Conservation (phyloP, 345 rosid genomes). For the Boechera retrofracta region DNA sequence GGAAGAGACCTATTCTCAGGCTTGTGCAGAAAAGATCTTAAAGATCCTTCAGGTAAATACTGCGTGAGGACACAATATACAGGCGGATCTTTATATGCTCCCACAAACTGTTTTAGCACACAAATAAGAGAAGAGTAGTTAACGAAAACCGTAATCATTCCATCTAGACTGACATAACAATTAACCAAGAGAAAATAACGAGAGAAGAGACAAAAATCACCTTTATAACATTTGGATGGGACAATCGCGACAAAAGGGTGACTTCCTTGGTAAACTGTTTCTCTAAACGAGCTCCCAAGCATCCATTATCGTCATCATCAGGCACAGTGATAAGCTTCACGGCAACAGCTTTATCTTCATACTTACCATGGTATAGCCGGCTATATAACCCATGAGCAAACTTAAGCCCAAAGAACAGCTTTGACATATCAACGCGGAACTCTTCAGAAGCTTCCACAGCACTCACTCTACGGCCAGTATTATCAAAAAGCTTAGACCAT, state of each 20-base stretch:
- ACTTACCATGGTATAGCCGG: conserved; percentile 89
- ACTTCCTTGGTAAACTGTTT: conserved; percentile 91
- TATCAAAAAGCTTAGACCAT: conserved; percentile 89
- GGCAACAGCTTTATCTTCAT: conserved; percentile 92
- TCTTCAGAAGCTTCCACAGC: conserved; percentile 77
- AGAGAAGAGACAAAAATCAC: conserved; percentile 47
- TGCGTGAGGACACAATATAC: conserved; percentile 72
- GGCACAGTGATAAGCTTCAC: conserved; percentile 89
- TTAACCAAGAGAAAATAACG: not conserved
- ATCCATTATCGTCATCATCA: conserved; percentile 84
- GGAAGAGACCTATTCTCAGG: conserved; percentile 80
- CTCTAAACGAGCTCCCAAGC: conserved; percentile 69
- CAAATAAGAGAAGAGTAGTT: conserved; percentile 31
- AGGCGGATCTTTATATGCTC: conserved; percentile 78
- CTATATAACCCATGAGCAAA: conserved; percentile 97
- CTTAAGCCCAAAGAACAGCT: conserved; percentile 87
- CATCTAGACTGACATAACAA: not conserved
- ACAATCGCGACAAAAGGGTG: conserved; percentile 73
- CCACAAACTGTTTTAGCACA: conserved; percentile 64
- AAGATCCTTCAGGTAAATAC: conserved; percentile 75
- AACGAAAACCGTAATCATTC: conserved; percentile 11
- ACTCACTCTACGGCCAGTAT: conserved; percentile 77
- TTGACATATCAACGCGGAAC: conserved; percentile 71
- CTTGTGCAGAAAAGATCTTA: conserved; percentile 93
- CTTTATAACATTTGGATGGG: conserved; percentile 83